Conservation (phyloP, 2,329 filamentous ascomycete genomes). For the Periconia macrospinosa region DNA sequence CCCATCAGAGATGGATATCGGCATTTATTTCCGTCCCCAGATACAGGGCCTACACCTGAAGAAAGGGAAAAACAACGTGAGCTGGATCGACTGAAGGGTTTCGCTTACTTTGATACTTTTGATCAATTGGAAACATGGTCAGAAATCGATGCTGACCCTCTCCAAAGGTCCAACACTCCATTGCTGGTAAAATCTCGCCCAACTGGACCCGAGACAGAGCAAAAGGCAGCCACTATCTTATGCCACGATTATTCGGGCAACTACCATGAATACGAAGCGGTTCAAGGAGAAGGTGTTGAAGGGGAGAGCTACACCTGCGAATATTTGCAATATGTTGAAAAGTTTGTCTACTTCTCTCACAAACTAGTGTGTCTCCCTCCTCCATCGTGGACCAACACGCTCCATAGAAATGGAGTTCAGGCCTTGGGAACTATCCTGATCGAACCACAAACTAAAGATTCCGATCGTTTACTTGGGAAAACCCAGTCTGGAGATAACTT, state of each 20-base stretch:
- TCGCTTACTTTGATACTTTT: constrained; percentile 47
- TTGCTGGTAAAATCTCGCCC: constrained; percentile 25
- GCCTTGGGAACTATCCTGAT: constrained; percentile 49
- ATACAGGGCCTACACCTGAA: constrained; percentile 38
- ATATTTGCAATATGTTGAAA: constrained; percentile 48
- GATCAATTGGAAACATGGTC: constrained; percentile 42
- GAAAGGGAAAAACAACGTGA: constrained; percentile 31
- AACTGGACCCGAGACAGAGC: not conserved
- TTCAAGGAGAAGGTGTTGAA: constrained; percentile 31
- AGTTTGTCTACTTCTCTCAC: constrained; percentile 54
- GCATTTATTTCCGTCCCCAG: constrained; percentile 38
- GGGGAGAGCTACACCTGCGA: constrained; percentile 45
- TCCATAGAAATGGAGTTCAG: constrained; percentile 52
- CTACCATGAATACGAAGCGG: constrained; percentile 49
- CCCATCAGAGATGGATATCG: constrained; percentile 45
- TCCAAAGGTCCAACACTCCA: constrained; percentile 45
- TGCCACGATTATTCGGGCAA: constrained; percentile 47
- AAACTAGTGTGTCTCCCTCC: constrained; percentile 50
- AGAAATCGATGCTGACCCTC: constrained; percentile 30
- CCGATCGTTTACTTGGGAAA: constrained; percentile 30
- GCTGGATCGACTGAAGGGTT: constrained; percentile 40
- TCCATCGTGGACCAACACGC: constrained; percentile 49
- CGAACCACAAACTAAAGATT: constrained; percentile 43
- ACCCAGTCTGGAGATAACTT: constrained; percentile 7
- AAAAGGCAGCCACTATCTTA: constrained; percentile 33